Evolutionary conservation across 371 early-diverging fungal genomes (phyloP).

Genomic region (Mucor lusitanicus): DNA sequence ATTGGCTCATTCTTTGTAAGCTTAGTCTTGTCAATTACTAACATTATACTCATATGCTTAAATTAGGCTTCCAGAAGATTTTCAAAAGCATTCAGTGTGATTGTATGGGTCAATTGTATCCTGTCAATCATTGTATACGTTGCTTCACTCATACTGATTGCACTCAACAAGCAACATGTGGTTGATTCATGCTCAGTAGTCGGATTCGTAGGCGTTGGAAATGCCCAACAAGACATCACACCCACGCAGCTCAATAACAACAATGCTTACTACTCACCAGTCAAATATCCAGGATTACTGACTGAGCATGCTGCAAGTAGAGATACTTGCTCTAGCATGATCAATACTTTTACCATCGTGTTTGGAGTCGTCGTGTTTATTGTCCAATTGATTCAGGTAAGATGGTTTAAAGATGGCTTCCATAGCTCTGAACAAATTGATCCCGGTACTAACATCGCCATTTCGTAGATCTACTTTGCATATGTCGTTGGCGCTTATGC

Average conservation of each 20-base stretch:
- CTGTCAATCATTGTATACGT: constrained; percentile 22
- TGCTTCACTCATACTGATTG: constrained; percentile 21
- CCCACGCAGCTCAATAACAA: constrained; percentile 6
- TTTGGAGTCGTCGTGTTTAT: constrained; percentile 20
- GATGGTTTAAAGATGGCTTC: neutral
- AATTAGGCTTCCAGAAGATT: constrained; percentile 24
- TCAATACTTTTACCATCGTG: constrained; percentile 13
- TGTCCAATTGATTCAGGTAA: constrained; percentile 27
- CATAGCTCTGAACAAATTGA: neutral
- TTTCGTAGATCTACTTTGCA: constrained; percentile 53
- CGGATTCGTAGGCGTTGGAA: constrained; percentile 25
- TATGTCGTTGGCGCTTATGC: constrained; percentile 49
- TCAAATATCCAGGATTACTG: constrained; percentile 26
- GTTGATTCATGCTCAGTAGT: constrained; percentile 24
- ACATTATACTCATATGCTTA: neutral
- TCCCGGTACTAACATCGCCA: neutral
- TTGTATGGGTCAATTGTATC: constrained; percentile 23
- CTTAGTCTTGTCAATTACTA: neutral
- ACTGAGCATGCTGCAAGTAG: constrained; percentile 22
- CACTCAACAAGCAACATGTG: constrained; percentile 9
- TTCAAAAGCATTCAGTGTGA: constrained; percentile 28
- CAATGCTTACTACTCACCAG: constrained; percentile 21
- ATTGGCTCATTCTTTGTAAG: constrained; percentile 26
- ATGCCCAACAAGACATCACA: constrained; percentile 20
- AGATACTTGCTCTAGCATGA: constrained; percentile 7